phyloP scores from a whole-genome alignment of 2,329 filamentous ascomycete species.

The Phyllosticta capitalensis region DNA sequence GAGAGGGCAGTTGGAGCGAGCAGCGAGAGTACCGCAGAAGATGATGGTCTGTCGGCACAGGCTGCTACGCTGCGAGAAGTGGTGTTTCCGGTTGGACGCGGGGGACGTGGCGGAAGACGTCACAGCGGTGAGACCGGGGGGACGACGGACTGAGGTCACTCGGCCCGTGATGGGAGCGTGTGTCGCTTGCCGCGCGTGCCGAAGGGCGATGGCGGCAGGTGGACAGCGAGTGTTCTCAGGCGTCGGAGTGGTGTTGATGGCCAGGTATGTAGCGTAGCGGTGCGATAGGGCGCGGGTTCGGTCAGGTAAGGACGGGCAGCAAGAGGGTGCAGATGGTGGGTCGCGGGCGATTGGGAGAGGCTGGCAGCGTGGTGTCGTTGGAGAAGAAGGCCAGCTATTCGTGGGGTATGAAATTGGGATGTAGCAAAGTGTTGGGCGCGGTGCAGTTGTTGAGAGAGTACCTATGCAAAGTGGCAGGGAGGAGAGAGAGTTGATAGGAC shows the following conservation, averaged over 20 bases:
- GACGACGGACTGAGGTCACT: slow-evolving; percentile 1
- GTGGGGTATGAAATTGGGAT: background rate
- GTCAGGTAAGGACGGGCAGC: slow-evolving; percentile 1
- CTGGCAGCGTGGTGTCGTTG: slow-evolving; percentile 1
- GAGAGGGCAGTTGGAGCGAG: background rate
- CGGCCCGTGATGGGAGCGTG: slow-evolving; percentile 3
- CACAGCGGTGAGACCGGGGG: slow-evolving; percentile 3
- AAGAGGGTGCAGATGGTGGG: slow-evolving; percentile 2
- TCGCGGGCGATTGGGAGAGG: background rate
- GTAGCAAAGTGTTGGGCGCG: slow-evolving; percentile 3
- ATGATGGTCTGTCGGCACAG: background rate
- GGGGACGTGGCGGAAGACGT: slow-evolving; percentile 9
- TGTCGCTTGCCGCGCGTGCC: slow-evolving; percentile 6
- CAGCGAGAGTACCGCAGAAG: background rate
- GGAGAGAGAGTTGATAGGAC: slow-evolving; percentile 4
- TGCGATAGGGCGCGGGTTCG: background rate
- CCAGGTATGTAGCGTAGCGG: background rate
- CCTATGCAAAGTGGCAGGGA: slow-evolving; percentile 1
- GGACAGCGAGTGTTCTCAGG: background rate
- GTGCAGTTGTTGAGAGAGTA: slow-evolving; percentile 10
- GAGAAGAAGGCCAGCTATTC: background rate
- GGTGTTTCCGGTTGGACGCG: slow-evolving; percentile 1
- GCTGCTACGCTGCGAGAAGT: background rate
- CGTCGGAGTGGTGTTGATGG: background rate
- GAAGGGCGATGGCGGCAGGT: background rate